phyloP scores from a whole-genome alignment of 169 alveolate species.

The Plasmodium yoelii region DNA sequence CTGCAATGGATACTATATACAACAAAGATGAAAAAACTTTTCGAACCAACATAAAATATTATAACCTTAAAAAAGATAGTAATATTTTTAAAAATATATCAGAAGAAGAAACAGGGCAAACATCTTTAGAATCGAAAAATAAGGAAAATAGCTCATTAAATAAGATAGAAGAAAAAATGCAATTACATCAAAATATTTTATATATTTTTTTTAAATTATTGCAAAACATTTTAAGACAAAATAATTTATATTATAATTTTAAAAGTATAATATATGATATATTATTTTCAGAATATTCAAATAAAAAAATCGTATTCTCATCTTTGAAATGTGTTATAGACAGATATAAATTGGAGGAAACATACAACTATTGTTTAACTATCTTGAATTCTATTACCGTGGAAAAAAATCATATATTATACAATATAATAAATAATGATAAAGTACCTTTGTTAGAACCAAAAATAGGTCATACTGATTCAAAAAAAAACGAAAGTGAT shows the following conservation, averaged over 20 bases:
- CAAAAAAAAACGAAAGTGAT: neutral
- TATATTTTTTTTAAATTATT: conserved; percentile 58
- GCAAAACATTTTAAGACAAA: conserved; percentile 26
- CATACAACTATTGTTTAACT: conserved; percentile 28
- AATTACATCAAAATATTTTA: conserved; percentile 52
- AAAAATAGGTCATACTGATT: no score
- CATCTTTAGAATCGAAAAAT: neutral
- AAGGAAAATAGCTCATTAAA: neutral
- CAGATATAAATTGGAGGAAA: conserved; percentile 33
- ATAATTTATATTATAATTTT: conserved; percentile 63
- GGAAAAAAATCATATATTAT: neutral
- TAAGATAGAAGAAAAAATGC: conserved; percentile 44
- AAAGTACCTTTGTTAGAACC: no score
- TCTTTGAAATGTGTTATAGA: conserved; percentile 66
- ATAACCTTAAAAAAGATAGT: conserved; percentile 41
- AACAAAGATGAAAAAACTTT: conserved; percentile 33
- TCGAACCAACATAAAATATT: conserved; percentile 45
- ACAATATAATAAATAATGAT: neutral
- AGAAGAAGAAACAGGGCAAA: neutral
- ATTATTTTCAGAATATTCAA: conserved; percentile 60
- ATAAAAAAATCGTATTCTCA: conserved; percentile 39
- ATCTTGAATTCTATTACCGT: neutral
- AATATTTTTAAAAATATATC: conserved; percentile 20
- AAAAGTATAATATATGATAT: conserved; percentile 67
- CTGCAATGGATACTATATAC: conserved; percentile 3